Percentiles rank a stretch among this genome's conserved stretches.
Evolutionary conservation across 1,284 basidiomycete species (phyloP).

Genomic region (Marasmius sp.): DNA sequence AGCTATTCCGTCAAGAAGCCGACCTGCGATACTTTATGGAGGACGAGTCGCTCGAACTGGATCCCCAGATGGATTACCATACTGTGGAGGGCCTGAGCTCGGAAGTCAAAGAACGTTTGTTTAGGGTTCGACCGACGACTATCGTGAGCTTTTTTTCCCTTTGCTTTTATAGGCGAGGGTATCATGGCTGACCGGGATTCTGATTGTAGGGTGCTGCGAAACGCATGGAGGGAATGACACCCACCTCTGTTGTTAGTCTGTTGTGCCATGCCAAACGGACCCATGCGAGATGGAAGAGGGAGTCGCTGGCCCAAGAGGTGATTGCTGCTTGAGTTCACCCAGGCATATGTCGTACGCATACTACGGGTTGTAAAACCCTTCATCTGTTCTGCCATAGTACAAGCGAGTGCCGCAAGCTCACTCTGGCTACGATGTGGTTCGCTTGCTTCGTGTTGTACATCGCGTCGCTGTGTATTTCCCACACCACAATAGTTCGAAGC

Average conservation of each 20-base stretch:
- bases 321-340: too few species aligned
- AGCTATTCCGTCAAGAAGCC: conserved; percentile 68
- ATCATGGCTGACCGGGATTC: not conserved
- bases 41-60: conserved; percentile 74
- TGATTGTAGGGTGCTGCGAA: conserved; percentile 72
- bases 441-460: too few species aligned
- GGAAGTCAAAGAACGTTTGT: conserved; percentile 73
- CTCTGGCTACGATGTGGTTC: too few species aligned
- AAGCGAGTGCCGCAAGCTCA: too few species aligned
- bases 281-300: not conserved
- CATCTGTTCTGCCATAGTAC: too few species aligned
- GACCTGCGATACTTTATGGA: conserved; percentile 77
- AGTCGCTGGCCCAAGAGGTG: too few species aligned
- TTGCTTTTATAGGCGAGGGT: not conserved
- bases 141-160: conserved; percentile 49
- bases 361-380: too few species aligned
- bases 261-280: conserved; percentile 62
- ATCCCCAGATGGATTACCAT: conserved; percentile 70
- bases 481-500: too few species aligned
- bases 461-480: too few species aligned
- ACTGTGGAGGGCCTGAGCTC: conserved; percentile 68
- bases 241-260: conserved; percentile 63
- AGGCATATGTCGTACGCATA: too few species aligned
- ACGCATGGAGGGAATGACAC: conserved; percentile 87
- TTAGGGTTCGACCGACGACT: conserved; percentile 60